Evolutionary conservation across 805 yeast species (phyloP).

Genomic region (Ascoidea asiatica): DNA sequence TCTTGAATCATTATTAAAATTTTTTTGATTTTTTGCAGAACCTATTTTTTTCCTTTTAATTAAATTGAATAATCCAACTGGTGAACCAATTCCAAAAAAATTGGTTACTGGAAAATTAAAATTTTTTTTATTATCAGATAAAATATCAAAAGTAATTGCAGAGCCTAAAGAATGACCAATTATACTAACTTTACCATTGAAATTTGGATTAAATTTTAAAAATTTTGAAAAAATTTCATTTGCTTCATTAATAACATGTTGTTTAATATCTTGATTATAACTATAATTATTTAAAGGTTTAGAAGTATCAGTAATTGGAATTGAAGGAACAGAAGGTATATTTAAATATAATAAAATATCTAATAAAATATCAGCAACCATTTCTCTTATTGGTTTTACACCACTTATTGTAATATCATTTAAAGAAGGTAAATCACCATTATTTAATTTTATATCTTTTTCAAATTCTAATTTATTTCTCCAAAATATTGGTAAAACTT

Average conservation of each 20-base stretch:
- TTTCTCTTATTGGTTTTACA: constrained; percentile 57
- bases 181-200: constrained; percentile 70
- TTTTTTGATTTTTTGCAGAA: constrained; percentile 18
- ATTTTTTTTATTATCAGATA: constrained; percentile 19
- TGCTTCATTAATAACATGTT: constrained; percentile 47
- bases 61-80: constrained; percentile 75
- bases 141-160: constrained; percentile 66
- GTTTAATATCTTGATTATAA: constrained; percentile 48
- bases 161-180: constrained; percentile 92
- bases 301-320: too few species aligned
- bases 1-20: constrained; percentile 3
- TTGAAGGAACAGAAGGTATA: too few species aligned
- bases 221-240: constrained; percentile 50
- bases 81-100: constrained; percentile 78
- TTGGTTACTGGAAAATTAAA: constrained; percentile 64
- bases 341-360: constrained; percentile 56
- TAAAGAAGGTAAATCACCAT: constrained; percentile 39
- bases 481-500: constrained; percentile 89
- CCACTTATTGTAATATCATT: constrained; percentile 67
- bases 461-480: constrained; percentile 61
- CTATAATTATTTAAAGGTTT: constrained; percentile 44
- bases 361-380: constrained; percentile 76
- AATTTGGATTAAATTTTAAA: constrained; percentile 49
- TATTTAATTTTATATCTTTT: constrained; percentile 4
- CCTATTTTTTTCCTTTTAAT: constrained; percentile 51